Evolutionary conservation across 2,329 filamentous ascomycete genomes (phyloP).

Genomic region (Alternaria triticina): DNA sequence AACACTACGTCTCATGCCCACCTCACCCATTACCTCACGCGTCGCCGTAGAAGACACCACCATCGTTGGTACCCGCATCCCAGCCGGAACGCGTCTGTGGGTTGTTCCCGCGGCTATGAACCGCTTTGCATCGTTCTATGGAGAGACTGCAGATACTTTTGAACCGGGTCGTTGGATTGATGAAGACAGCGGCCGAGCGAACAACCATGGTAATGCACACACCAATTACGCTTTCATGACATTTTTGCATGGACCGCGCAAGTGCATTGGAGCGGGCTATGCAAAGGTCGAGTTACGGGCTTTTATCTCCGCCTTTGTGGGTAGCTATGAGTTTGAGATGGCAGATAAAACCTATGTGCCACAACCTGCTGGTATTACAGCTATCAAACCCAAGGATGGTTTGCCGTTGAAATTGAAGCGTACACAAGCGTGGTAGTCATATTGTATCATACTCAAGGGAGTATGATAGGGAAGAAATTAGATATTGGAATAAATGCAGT

Average conservation of each 20-base stretch:
- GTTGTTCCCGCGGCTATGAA: not conserved
- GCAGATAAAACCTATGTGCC: not conserved
- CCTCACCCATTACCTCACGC: not conserved
- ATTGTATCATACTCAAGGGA: not conserved
- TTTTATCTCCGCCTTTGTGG: constrained; percentile 1
- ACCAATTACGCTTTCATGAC: constrained; percentile 2
- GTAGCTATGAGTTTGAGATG: not conserved
- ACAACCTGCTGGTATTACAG: not conserved
- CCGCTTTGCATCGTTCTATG: not conserved
- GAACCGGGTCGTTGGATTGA: not conserved
- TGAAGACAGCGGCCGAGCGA: not conserved
- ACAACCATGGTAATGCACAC: not conserved
- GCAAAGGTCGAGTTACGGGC: not conserved
- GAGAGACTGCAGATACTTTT: not conserved
- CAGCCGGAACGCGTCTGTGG: not conserved
- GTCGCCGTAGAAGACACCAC: not conserved
- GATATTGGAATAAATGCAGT: not conserved
- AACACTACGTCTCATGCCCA: not conserved
- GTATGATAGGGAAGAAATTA: not conserved
- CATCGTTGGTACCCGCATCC: not conserved
- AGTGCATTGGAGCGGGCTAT: not conserved
- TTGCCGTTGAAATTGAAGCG: not conserved
- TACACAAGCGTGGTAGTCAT: not conserved
- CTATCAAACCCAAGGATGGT: not conserved
- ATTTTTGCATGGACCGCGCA: not conserved